A percentile compares a stretch with the other conserved stretches of the same genome.
phyloP scores from a whole-genome alignment of 179 eudicot species.

The Vitellaria paradoxa region DNA sequence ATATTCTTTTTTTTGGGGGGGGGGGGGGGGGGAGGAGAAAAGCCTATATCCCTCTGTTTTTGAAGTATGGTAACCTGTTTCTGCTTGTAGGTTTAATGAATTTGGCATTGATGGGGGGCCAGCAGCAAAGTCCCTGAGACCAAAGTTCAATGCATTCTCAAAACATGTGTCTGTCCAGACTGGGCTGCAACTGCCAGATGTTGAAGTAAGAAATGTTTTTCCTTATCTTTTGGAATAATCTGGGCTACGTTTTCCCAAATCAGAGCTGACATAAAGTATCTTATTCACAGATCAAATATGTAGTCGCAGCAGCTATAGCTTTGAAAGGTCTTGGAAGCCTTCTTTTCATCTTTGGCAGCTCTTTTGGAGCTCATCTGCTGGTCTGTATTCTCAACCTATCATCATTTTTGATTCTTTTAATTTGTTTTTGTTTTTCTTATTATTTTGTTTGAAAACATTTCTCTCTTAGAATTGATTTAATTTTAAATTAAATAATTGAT shows the following conservation, averaged over 20 bases:
- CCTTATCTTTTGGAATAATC: background rate
- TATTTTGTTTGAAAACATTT: too few species aligned
- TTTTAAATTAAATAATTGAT: too few species aligned
- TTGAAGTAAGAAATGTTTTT: conserved; percentile 32
- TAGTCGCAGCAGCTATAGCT: conserved; percentile 52
- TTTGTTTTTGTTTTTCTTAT: background rate
- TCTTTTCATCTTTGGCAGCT: conserved; percentile 66
- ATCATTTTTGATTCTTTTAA: background rate
- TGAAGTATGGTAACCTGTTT: background rate
- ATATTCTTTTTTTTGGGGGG: too few species aligned
- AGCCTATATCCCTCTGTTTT: background rate
- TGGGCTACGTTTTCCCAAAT: background rate
- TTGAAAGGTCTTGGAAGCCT: conserved; percentile 64
- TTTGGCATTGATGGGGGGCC: conserved; percentile 72
- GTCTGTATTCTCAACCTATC: conserved; percentile 26
- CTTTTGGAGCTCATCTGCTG: conserved; percentile 68
- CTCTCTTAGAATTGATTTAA: too few species aligned
- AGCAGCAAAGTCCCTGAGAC: conserved; percentile 49
- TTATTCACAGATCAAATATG: conserved; percentile 43
- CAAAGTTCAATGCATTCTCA: conserved; percentile 40
- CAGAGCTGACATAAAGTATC: background rate
- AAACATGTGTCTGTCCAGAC: conserved; percentile 26
- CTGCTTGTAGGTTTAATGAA: conserved; percentile 58
- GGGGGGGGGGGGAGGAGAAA: background rate
- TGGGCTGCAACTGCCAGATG: conserved; percentile 37